These are phyloP conservation scores for Biscogniauxia sp. DNA, from an alignment of 2,329 filamentous ascomycete genomes.

Conservation along the genomic window DNA sequence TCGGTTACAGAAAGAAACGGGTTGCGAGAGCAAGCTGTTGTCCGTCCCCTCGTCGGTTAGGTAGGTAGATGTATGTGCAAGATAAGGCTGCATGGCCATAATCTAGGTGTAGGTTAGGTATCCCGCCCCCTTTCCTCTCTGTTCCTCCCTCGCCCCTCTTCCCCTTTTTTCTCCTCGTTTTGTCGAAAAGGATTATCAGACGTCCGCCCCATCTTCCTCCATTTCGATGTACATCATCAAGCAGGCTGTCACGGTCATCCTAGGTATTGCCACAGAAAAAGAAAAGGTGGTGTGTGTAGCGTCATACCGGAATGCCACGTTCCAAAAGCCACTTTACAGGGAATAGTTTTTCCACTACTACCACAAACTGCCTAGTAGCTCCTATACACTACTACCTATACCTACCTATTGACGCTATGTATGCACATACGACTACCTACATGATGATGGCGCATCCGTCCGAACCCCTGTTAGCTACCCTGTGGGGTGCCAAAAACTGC, in stretches of 20 bases:
- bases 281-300: not conserved
- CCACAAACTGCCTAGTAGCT: no score
- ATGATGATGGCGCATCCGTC: not conserved
- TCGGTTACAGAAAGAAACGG: no score
- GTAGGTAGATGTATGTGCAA: not conserved
- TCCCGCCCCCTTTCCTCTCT: not conserved
- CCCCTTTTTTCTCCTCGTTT: not conserved
- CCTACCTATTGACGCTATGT: no score
- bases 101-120: no score
- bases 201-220: not conserved
- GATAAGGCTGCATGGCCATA: slow-evolving; percentile 7
- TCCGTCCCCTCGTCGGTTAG: no score
- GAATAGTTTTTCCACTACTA: not conserved
- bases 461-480: not conserved
- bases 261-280: not conserved
- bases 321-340: not conserved
- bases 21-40: not conserved
- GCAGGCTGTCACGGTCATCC: not conserved
- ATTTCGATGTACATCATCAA: not conserved
- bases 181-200: not conserved
- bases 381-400: no score
- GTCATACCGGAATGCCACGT: not conserved
- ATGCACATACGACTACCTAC: not conserved
- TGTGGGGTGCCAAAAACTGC: not conserved
- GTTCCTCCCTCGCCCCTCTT: not conserved